Percentiles rank a stretch among this genome's conserved stretches.
phyloP scores from a whole-genome alignment of 164 flowering plant species.

The Berberis thunbergii region DNA sequence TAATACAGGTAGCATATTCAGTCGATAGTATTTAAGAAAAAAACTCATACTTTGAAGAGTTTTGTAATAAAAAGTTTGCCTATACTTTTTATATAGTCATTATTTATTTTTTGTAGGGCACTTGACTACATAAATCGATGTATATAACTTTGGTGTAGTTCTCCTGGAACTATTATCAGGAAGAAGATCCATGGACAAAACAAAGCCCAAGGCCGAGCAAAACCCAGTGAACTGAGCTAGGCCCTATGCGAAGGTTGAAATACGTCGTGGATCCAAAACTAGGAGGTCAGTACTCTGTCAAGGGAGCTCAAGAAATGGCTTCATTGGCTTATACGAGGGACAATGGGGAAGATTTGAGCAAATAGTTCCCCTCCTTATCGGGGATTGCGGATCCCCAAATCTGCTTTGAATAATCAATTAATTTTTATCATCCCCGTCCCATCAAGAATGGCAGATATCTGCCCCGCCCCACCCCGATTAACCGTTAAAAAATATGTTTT shows the following conservation, averaged over 20 bases:
- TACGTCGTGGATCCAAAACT: constrained; percentile 76
- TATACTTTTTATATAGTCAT: no score
- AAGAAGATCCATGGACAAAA: constrained; percentile 70
- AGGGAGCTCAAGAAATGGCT: constrained; percentile 76
- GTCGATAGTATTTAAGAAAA: no score
- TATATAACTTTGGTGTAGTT: constrained; percentile 93
- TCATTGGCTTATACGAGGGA: constrained; percentile 26
- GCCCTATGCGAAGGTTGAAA: constrained; percentile 65
- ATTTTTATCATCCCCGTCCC: no score
- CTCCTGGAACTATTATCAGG: constrained; percentile 84
- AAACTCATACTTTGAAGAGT: no score
- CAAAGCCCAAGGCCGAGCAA: constrained; percentile 65
- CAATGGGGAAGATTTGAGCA: no score
- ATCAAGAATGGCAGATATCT: no score
- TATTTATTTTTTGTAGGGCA: constrained; percentile 44
- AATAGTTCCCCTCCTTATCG: no score
- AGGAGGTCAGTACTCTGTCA: constrained; percentile 78
- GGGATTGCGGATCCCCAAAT: no score
- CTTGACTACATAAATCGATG: constrained; percentile 84
- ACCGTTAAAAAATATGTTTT: no score
- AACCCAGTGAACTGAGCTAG: constrained; percentile 69
- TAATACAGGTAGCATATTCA: constrained; percentile 49
- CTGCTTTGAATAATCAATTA: no score
- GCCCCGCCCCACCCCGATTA: no score
- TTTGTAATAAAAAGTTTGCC: no score